Conservation (phyloP, 2,329 filamentous ascomycete genomes). For the Phialophora tarda region DNA sequence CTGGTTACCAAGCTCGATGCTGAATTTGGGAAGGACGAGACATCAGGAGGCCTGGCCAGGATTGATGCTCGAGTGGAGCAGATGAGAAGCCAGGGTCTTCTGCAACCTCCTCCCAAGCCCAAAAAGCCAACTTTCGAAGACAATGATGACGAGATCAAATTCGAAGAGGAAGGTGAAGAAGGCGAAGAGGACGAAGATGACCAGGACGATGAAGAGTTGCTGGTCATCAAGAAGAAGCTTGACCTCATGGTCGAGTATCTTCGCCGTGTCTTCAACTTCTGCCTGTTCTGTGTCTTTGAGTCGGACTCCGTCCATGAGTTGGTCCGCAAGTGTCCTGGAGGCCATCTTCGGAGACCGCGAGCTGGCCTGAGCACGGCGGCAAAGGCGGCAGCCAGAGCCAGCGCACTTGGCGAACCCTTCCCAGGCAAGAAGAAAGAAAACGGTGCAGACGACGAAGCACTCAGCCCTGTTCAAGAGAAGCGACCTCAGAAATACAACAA, state of each 20-base stretch:
- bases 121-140: slow-evolving; percentile 60
- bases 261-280: slow-evolving; percentile 96
- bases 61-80: slow-evolving; percentile 88
- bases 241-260: slow-evolving; percentile 96
- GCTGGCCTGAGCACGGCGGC: slow-evolving; percentile 82
- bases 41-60: slow-evolving; percentile 76
- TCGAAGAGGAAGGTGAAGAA: slow-evolving; percentile 74
- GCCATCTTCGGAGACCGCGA: slow-evolving; percentile 90
- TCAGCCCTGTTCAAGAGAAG: slow-evolving; percentile 67
- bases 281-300: slow-evolving; percentile 99
- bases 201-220: slow-evolving; percentile 83
- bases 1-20: slow-evolving; percentile 83
- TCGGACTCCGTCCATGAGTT: slow-evolving; percentile 96
- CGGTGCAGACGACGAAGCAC: slow-evolving; percentile 66
- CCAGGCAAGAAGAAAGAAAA: slow-evolving; percentile 79
- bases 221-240: slow-evolving; percentile 94
- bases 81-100: slow-evolving; percentile 73
- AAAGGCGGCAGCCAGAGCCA: slow-evolving; percentile 83
- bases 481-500: slow-evolving; percentile 76
- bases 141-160: slow-evolving; percentile 55
- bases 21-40: slow-evolving; percentile 70
- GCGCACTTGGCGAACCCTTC: slow-evolving; percentile 80
- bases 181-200: slow-evolving; percentile 82
- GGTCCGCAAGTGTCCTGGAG: slow-evolving; percentile 92
- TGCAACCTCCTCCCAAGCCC: slow-evolving; percentile 66